Base-by-base conservation (phyloP, 2,329 filamentous ascomycete genomes). In the Lecanicillium sp. region DNA sequence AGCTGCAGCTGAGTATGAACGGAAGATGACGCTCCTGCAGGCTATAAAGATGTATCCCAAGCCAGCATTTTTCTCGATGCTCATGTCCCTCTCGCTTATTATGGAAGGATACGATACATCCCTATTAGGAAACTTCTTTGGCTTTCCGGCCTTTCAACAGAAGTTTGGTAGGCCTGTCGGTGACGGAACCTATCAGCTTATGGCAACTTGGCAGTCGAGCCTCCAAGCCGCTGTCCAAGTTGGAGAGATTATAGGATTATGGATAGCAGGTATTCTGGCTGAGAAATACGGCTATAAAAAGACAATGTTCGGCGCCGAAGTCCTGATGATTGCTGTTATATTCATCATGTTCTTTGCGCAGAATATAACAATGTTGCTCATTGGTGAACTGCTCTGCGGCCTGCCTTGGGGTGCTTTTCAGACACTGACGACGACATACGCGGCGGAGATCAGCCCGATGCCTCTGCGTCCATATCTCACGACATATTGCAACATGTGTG, bases 161-260 rank as follows among this genome's bases (percentile, higher is more conserved):
- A 37, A 44, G 8, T 51, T 46, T 14, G 49, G 49, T 39, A 36
- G 47, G n/a, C 42, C 47, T 22, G 29, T 34, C 4, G 38, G 51
- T 10, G 52, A 59, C 29, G 65, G 60, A 38, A 17, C 29, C 4
- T 55, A 48, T 32, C 48, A 69, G 43, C 52, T 73, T 19, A 53
- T 62, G 1, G 60, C 64, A 0, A 44, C 59, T 4, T 73, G 70
- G 70, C 67, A 71, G 47, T 58, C 65, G 2, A 66, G 57, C 0
- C 48, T 74, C 3, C 52, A 52, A 18, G 65, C 64, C 25, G 66
- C 58, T 7, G 56, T 60, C 0, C 49, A 57, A 13, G 57, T 64
- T 12, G 69, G 69, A 3, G 59, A 62, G 22, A 65, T 73, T 12
- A 15, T 71, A 3, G 69, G 69, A 1, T 52, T 68, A 9, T 52